Base-by-base conservation (phyloP, 805 yeast species). In the Kluyveromyces siamensis region DNA sequence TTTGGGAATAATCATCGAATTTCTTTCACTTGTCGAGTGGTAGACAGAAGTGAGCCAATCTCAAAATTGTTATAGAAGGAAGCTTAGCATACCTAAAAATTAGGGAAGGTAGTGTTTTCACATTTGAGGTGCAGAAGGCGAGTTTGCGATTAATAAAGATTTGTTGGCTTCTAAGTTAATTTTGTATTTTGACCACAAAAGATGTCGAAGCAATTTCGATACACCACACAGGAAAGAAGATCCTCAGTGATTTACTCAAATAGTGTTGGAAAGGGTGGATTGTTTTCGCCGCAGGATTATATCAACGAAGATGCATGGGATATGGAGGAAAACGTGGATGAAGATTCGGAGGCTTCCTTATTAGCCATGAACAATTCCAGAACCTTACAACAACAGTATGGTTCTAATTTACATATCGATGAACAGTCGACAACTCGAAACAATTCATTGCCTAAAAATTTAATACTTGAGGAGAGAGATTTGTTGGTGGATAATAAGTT, bases 231-330 rank as follows among this genome's bases (percentile, higher is more conserved):
- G 18, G 61, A 59, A 49, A 56, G 66, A 41, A 58, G 65, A 18
- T 60, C 68, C 1, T 63, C 68, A 6, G 55, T 63, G 18, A 57
- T 65, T 9, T 63, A 60, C 47, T 65, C 69, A 6, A 60, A 62
- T 7, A 61, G 66, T 54, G 55, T 51, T 16, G 67, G 66, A n/a
- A 65, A 63, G 47, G 61, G 61, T 13, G 68, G 67, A 9, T 48
- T 65, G 14, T 63, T 55, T 44, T 53, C 56, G 10, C 67, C 69
- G 2, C 52, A 60, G 2, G 69, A 65, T 49, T 64, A 61, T 44
- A 57, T 61, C 37, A 50, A 53, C 17, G 46, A 41, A 5, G 53
- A 50, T 18, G 49, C 50, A 10, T 41, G 47, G 9, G 41, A 50
- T 9, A 51, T 52, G 25, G 56, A 54, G n/a, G 47, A 30, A 17